These are phyloP conservation scores for Aphanomyces invadans DNA, from an alignment of 352 stramenopile species.

Conservation along the genomic window DNA sequence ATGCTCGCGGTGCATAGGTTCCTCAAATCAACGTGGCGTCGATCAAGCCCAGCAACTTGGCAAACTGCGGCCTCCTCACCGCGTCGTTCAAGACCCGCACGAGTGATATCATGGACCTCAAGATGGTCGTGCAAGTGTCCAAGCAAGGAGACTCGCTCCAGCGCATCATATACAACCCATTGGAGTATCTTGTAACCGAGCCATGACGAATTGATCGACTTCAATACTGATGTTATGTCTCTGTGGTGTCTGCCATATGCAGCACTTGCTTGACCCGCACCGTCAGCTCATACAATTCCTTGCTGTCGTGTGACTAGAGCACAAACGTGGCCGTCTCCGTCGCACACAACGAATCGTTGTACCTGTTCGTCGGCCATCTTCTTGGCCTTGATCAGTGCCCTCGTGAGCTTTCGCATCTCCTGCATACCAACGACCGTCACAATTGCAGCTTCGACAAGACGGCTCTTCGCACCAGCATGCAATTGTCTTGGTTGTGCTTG, in stretches of 20 bases:
- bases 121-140: slow-evolving; percentile 85
- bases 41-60: slow-evolving; percentile 76
- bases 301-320: slow-evolving; percentile 33
- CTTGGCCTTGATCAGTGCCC: slow-evolving; percentile 48
- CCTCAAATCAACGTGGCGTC: slow-evolving; percentile 56
- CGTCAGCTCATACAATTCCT: slow-evolving; percentile 23
- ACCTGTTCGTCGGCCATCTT: slow-evolving; percentile 57
- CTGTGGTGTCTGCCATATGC: neutral
- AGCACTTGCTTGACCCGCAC: slow-evolving; percentile 14
- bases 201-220: neutral
- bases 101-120: slow-evolving; percentile 75
- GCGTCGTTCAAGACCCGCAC: slow-evolving; percentile 66
- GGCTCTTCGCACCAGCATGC: slow-evolving; percentile 30
- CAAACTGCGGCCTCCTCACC: slow-evolving; percentile 82
- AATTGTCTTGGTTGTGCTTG: slow-evolving; percentile 59
- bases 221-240: neutral
- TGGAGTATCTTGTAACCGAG: slow-evolving; percentile 45
- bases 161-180: slow-evolving; percentile 81
- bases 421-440: slow-evolving; percentile 12
- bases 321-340: neutral
- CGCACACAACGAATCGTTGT: neutral
- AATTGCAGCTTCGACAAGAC: neutral
- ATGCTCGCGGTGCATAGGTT: slow-evolving; percentile 31
- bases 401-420: slow-evolving; percentile 77
- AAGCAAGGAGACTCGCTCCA: slow-evolving; percentile 61